Evolutionary conservation across 2,329 filamentous ascomycete genomes (phyloP), one percentile per base, ranked within the genome.

Genomic region (Diaporthe aspalathi): DNA sequence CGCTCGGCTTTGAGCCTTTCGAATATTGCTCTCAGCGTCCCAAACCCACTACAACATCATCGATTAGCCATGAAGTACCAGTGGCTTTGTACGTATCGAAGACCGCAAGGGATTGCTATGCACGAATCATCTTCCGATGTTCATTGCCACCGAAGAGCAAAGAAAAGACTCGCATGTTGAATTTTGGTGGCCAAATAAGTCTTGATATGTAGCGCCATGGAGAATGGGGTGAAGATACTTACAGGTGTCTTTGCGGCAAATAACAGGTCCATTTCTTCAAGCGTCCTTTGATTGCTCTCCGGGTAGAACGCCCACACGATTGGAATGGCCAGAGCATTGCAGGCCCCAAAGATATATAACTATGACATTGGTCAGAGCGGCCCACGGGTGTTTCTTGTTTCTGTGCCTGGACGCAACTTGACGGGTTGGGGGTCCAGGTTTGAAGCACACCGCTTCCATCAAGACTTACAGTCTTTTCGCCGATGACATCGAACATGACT

Each of bases 291-390:
- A 76, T 91, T 93, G 3, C 89, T 92, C 78, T 94, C 92, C 0
- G 92, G 92, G 70, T 93, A 94, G 0, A 94, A 76, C 0, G 90
- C 90, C 90, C 91, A 94, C 0, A 93, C 89, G 80, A 93, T 88
- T 0, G 90, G 87, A 5, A 94, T 90, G 1, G 87, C 86, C 38
- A 92, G 79, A 11, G 90, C 80, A 76, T 93, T 94, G 77, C 87
- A 88, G 5, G 87, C 89, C 1, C 87, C 92, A 75, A 94, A 94
- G 65, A 94, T 90, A 77, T 93, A 92, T 1, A 94, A 83, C 60
- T 65, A 27, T 38, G n/a, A 35, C 0, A 27, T 3, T 50, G 7
- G 14, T 50, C 2, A 65, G 60, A 20, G 38, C 8, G 9, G 3
- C 14, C 20, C 20, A n/a, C 1, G 20, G 11, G 17, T 6, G 8